Conservation (phyloP, 2,329 filamentous ascomycete species). For the Sporothrix globosa region DNA sequence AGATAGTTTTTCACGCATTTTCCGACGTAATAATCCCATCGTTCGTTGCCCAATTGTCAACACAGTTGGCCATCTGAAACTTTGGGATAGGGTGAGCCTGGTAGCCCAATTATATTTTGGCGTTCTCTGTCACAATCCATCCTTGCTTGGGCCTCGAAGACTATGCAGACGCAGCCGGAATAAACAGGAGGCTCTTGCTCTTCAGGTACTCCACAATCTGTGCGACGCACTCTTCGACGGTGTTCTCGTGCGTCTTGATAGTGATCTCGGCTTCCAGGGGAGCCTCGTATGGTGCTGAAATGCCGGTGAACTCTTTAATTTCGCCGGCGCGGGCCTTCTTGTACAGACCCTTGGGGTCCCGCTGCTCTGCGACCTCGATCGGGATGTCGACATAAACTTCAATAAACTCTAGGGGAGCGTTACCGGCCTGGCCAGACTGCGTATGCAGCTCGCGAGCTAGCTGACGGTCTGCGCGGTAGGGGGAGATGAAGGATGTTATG, state of each 20-base stretch:
- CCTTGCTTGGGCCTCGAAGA: not conserved
- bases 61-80: not conserved
- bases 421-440: conserved; percentile 57
- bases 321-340: conserved; percentile 93
- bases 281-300: conserved; percentile 92
- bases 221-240: conserved; percentile 84
- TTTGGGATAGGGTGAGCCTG: not conserved
- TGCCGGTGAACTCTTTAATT: conserved; percentile 97
- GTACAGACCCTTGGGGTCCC: conserved; percentile 96
- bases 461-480: conserved; percentile 84
- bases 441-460: conserved; percentile 80
- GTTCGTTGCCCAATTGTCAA: not conserved
- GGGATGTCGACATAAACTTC: conserved; percentile 94
- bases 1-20: not conserved
- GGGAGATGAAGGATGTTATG: conserved; percentile 95
- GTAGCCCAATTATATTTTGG: not conserved
- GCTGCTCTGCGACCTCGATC: conserved; percentile 87
- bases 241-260: conserved; percentile 78
- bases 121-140: not conserved
- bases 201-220: conserved; percentile 82
- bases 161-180: conserved; percentile 37
- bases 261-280: conserved; percentile 84
- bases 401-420: conserved; percentile 80
- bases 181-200: conserved; percentile 60
- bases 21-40: not conserved